These are phyloP conservation scores for Aspergillus diversus DNA, from an alignment of 495 filamentous ascomycete species.

Conservation along the genomic window DNA sequence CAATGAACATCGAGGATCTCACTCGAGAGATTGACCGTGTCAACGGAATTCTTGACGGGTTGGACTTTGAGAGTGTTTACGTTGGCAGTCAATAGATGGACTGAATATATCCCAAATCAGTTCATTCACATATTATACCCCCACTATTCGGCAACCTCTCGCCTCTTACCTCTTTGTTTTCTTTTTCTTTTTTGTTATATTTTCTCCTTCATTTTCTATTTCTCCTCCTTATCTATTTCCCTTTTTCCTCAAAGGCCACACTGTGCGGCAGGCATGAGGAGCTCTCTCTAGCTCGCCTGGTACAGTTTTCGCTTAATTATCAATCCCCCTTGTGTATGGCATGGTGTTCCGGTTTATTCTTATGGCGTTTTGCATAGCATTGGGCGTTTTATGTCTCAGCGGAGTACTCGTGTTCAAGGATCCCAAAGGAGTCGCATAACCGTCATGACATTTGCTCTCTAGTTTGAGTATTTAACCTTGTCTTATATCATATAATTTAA, in stretches of 20 bases:
- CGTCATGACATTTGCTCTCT: neutral
- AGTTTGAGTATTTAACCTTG: neutral
- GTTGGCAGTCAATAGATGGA: constrained; percentile 33
- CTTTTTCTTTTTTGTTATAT: neutral
- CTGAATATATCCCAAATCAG: neutral
- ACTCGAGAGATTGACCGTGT: constrained; percentile 78
- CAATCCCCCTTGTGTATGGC: constrained; percentile 2
- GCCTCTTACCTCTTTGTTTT: neutral
- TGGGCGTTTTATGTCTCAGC: constrained; percentile 17
- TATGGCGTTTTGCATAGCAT: constrained; percentile 22
- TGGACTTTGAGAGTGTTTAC: constrained; percentile 58
- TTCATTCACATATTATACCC: neutral
- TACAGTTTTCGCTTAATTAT: neutral
- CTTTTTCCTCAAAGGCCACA: neutral
- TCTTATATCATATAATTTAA: neutral
- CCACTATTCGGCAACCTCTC: no score
- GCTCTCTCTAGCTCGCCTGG: neutral
- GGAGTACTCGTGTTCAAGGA: neutral
- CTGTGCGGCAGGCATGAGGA: neutral
- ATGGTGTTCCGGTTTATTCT: constrained; percentile 16
- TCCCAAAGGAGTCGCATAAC: neutral
- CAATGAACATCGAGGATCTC: constrained; percentile 82
- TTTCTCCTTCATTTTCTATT: neutral
- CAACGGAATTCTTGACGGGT: constrained; percentile 50
- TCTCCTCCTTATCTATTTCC: neutral